Base-by-base conservation (phyloP, 768 basidiomycete genomes). In the Boletus sensibilis region DNA sequence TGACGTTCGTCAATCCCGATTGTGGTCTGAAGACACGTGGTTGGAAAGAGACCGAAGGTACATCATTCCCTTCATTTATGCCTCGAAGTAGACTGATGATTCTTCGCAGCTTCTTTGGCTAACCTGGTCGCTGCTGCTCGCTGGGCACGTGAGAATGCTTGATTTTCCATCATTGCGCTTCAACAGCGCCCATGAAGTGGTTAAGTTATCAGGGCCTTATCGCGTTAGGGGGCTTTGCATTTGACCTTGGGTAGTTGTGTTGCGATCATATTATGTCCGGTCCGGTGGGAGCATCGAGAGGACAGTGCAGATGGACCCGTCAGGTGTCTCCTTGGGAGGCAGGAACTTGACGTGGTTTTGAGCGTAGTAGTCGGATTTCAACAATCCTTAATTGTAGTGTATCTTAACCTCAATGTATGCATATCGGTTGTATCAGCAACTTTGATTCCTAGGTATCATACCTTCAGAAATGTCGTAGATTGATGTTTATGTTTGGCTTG, bases 11-110 rank as follows among this genome's bases (percentile, higher is more conserved):
- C 76, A 98, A 98, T 82, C 96, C 96, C 56, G 96, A 98, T 74
- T 98, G 96, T 70, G 97, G 96, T 78, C 81, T 98, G 67, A 98
- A 98, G 84, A 98, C 96, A 63, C 93, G 95, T 81, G 92, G 89
- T 66, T 97, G 95, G 95, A 90, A 90, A 75, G 95, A 98, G 82
- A 98, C 95, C 42, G 91, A 97, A 79, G 83, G 84, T 79, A 50
- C 35, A 67, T 64, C 53, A 11, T 38, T 23, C n/a, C 55, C 58
- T 52, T 49, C 9, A 21, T 44, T 37, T 52, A 18, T 38, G 14
- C 10, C 6, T 13, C 52, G 46, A 54, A 55, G 23, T 56, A 58
- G 31, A 55, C 35, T 58, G 23, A 58, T 43, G 42, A 50, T 56
- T 29, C 18, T 57, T 57, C 38, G 11, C 53, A 83, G 85, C 90